A percentile compares a stretch with the other conserved stretches of the same genome.
These are phyloP conservation scores for Kodamaea neixiangensis DNA, from an alignment of 805 yeast species.

Conservation along the genomic window DNA sequence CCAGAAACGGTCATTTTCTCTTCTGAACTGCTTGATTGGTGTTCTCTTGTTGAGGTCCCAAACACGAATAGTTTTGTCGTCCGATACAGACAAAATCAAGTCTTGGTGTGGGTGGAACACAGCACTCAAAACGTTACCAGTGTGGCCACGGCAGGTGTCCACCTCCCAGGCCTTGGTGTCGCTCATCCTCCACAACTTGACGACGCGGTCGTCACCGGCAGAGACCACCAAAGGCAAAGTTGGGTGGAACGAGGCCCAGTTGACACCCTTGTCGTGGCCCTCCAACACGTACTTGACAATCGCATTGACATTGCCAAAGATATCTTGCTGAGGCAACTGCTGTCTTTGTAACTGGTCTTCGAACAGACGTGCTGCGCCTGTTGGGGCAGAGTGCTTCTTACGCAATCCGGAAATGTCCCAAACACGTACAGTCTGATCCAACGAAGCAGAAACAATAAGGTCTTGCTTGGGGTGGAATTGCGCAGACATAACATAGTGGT, in stretches of 20 bases:
- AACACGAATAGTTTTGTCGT: slow-evolving; percentile 92
- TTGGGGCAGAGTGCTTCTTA: slow-evolving; percentile 87
- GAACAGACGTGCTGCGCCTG: slow-evolving; percentile 50
- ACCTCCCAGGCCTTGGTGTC: slow-evolving; percentile 99
- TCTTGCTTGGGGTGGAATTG: slow-evolving; percentile 97
- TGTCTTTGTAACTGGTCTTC: slow-evolving; percentile 65
- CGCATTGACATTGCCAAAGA: slow-evolving; percentile 92
- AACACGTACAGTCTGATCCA: slow-evolving; percentile 98
- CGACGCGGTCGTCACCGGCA: slow-evolving; percentile 93
- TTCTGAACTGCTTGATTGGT: slow-evolving; percentile 89
- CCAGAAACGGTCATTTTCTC: slow-evolving; percentile 96
- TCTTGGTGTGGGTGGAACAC: slow-evolving; percentile 94
- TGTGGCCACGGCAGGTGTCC: slow-evolving; percentile 97
- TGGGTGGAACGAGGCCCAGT: slow-evolving; percentile 98
- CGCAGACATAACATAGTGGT: slow-evolving; percentile 97
- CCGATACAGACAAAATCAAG: slow-evolving; percentile 88
- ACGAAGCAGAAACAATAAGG: slow-evolving; percentile 89
- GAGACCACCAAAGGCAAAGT: slow-evolving; percentile 92
- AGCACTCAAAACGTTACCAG: slow-evolving; percentile 86
- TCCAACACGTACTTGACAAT: slow-evolving; percentile 93
- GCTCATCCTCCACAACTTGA: slow-evolving; percentile 96
- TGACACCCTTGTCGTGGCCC: slow-evolving; percentile 98
- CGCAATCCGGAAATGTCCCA: slow-evolving; percentile 97
- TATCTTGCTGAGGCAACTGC: slow-evolving; percentile 82
- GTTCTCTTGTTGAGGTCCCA: slow-evolving; percentile 96